These are phyloP conservation scores for Nematodospora anomalae DNA, from an alignment of 1,139 yeast genomes.

Conservation along the genomic window DNA sequence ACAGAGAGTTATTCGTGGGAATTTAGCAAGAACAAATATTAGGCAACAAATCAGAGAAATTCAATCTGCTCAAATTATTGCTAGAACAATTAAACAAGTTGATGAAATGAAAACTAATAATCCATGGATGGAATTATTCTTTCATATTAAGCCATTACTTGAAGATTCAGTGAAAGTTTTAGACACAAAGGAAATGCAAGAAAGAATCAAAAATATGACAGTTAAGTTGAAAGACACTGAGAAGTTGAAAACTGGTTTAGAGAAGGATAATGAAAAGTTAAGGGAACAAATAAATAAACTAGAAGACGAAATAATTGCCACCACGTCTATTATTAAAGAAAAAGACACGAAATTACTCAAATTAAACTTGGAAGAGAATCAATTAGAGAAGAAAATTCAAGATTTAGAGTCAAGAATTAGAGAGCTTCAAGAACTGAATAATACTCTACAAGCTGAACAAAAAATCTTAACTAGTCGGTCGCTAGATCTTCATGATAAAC, in stretches of 20 bases:
- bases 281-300: constrained; percentile 50
- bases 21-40: constrained; percentile 53
- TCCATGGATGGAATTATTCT: constrained; percentile 80
- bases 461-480: constrained; percentile 17
- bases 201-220: constrained; percentile 39
- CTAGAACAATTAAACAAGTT: constrained; percentile 59
- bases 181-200: constrained; percentile 56
- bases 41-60: constrained; percentile 54
- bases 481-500: constrained; percentile 19
- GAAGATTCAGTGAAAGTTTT: constrained; percentile 63
- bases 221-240: constrained; percentile 42
- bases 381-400: constrained; percentile 22
- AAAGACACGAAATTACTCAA: constrained; percentile 26
- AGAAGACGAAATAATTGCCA: constrained; percentile 38
- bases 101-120: constrained; percentile 50
- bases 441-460: constrained; percentile 19
- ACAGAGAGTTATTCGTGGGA: constrained; percentile 72
- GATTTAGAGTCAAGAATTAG: constrained; percentile 17
- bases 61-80: constrained; percentile 71
- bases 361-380: constrained; percentile 26
- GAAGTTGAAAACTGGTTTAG: constrained; percentile 41
- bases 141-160: constrained; percentile 73
- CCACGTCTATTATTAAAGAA: constrained; percentile 27
- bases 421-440: constrained; percentile 19
- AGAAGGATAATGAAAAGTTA: constrained; percentile 50